These are phyloP conservation scores for Rhizopus delemar DNA, from an alignment of 371 early-diverging fungal genomes.

Conservation along the genomic window DNA sequence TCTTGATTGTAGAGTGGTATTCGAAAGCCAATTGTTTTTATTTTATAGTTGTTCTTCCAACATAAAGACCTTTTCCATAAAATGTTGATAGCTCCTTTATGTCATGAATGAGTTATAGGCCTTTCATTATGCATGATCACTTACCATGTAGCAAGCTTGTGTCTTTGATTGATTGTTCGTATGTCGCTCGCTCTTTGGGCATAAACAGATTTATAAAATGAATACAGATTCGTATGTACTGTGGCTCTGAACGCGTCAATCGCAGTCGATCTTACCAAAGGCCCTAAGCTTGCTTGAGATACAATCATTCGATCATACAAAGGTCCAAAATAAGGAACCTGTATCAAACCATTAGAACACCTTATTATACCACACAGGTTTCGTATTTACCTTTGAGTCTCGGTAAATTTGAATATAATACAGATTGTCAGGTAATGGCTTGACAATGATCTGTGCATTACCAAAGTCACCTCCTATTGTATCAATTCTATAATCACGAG, in stretches of 20 bases:
- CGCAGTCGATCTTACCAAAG: slow-evolving; percentile 83
- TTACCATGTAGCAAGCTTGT: slow-evolving; percentile 59
- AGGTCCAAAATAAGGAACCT: slow-evolving; percentile 84
- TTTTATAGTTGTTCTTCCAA: slow-evolving; percentile 40
- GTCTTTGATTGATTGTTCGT: slow-evolving; percentile 58
- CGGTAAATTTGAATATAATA: slow-evolving; percentile 76
- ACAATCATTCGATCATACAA: slow-evolving; percentile 82
- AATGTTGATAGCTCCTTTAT: slow-evolving; percentile 52
- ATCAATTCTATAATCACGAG: slow-evolving; percentile 75
- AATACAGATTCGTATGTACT: slow-evolving; percentile 51
- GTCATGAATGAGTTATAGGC: slow-evolving; percentile 2
- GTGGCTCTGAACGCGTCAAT: slow-evolving; percentile 68
- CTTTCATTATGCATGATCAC: slow-evolving; percentile 6
- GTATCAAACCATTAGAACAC: not conserved
- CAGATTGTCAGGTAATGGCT: slow-evolving; percentile 71
- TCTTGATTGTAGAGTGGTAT: not conserved
- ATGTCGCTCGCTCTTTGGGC: slow-evolving; percentile 63
- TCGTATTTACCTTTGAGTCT: slow-evolving; percentile 62
- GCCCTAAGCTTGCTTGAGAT: slow-evolving; percentile 71
- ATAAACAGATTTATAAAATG: slow-evolving; percentile 51
- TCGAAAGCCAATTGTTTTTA: slow-evolving; percentile 15
- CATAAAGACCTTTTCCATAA: slow-evolving; percentile 57
- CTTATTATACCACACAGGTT: not conserved
- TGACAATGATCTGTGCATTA: slow-evolving; percentile 89
- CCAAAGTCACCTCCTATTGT: slow-evolving; percentile 98